A percentile compares a stretch with the other conserved stretches of the same genome.
Evolutionary conservation across 176 grass and related monocot genomes (phyloP).

Genomic region (Ampelocalamus luodianensis): DNA sequence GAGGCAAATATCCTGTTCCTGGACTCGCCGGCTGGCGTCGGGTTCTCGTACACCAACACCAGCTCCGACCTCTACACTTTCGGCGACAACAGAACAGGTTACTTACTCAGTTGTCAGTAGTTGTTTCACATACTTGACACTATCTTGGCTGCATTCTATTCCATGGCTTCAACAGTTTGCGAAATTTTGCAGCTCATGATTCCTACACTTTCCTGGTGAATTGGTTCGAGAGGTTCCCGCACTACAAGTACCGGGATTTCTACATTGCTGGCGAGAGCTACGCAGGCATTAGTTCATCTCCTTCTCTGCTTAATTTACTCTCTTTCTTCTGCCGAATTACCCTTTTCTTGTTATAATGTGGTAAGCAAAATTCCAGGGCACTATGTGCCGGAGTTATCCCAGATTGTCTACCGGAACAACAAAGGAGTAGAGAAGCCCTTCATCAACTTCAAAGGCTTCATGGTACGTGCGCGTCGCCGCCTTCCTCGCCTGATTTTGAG

Average conservation of each 20-base stretch:
- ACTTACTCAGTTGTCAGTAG: not conserved
- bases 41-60: conserved; percentile 90
- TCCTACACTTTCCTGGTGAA: conserved; percentile 52
- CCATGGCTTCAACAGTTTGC: not conserved
- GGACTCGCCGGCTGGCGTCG: conserved; percentile 87
- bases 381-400: conserved; percentile 45
- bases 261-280: conserved; percentile 82
- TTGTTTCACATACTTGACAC: no score
- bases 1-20: conserved; percentile 84
- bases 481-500: not conserved
- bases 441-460: conserved; percentile 48
- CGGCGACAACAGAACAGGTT: conserved; percentile 72
- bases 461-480: not conserved
- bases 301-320: not conserved
- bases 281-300: conserved; percentile 25
- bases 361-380: conserved; percentile 11
- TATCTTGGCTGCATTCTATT: not conserved
- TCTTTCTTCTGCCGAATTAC: not conserved
- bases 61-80: conserved; percentile 62
- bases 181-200: conserved; percentile 43
- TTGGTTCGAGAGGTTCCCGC: conserved; percentile 67
- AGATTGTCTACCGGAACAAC: conserved; percentile 30
- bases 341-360: not conserved
- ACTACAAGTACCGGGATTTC: conserved; percentile 67
- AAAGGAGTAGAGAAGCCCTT: not conserved